Base-by-base conservation (phyloP, 2,329 filamentous ascomycete genomes). In the Ascochyta rabiei region DNA sequence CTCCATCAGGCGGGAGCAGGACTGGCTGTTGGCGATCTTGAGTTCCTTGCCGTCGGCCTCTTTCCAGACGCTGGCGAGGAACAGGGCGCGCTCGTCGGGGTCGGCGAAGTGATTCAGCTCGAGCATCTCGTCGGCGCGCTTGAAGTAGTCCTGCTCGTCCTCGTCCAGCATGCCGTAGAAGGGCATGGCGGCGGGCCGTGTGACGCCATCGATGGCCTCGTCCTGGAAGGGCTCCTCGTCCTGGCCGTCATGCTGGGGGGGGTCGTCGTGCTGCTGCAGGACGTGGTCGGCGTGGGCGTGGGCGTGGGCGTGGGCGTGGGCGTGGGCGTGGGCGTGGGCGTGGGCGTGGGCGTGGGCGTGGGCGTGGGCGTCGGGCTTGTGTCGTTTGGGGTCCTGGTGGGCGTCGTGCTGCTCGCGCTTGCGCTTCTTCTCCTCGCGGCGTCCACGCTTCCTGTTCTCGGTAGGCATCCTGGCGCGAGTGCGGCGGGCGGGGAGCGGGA, bases 131-230 rank as follows among this genome's bases (percentile, higher is more conserved):
- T 96, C 93, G 48, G 93, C 92, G 42, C 87, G 86, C 63, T 90
- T 89, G 76, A 98, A 99, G 75, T 97, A 97, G 75, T 97, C 93
- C 72, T 96, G 91, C 79, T 99, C 95, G 63, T 96, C 86, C 49
- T 96, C 89, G 67, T 91, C 89, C 23, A 99, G 87, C 81, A 97
- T 88, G 61, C 95, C 95, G 68, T 96, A 98, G 79, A 96, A 99
- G 52, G 90, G 87, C 64, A 81, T 85, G 56, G 91, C 89, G 9
- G 76, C 76, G 2, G 67, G 71, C 31, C 68, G 71, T 33, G 70
- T 69, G 60, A 64, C 62, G 56, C 59, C 67, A 48, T 68, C 66
- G 74, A 64, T 28, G 31, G 63, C 67, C 23, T 66, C 66, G 48
- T 68, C 55, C n/a, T 63, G 61, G 56, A 55, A 59, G 24, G 60